Base-by-base conservation (phyloP, 2,329 filamentous ascomycete species). In the Stagonosporopsis cucurbitacearum region DNA sequence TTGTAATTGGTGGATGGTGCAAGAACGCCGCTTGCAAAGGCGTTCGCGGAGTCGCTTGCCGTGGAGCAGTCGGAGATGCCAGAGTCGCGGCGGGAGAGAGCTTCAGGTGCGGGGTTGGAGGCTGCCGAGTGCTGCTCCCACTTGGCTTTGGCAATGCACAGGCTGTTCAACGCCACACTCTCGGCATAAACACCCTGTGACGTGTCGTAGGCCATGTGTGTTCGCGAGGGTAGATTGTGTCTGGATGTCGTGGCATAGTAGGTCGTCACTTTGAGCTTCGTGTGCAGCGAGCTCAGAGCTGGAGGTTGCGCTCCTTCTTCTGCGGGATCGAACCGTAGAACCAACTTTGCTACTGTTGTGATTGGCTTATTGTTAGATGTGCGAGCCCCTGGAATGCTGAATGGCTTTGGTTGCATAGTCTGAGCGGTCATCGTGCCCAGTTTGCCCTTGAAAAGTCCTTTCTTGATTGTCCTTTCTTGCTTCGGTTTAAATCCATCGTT, bases 241-340 rank as follows among this genome's bases (percentile, higher is more conserved):
- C 83, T 81, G 0, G 85, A 80, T 11, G 75, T 71, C 9, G 79
- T 80, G 36, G 83, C 77, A 72, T 80, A 88, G 69, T 80, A 87
- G 1, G 86, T 88, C 50, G 76, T 75, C n/a, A 80, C 81, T 60
- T 82, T 84, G 22, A 88, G 73, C 67, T 83, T 86, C 54, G 78
- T 83, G 49, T 71, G 75, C 41, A 88, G 69, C 13, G 75, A 79
- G 40, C 79, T 77, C 2, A 88, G 78, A 32, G 74, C 76, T 2
- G 86, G 86, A 15, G 86, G 86, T 20, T 75, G 63, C 42, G 79
- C 75, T 35, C 70, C 68, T 32, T 80, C 77, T 4, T 82, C 79
- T 4, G 72, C 64, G 1, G 86, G 86, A 57, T 88, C 86, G 63
- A 88, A 88, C 32, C 86, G 83, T 12, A 88, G 73, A 50, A 82